phyloP scores from a whole-genome alignment of 2,329 filamentous ascomycete genomes.

The Calonectria henricotiae region DNA sequence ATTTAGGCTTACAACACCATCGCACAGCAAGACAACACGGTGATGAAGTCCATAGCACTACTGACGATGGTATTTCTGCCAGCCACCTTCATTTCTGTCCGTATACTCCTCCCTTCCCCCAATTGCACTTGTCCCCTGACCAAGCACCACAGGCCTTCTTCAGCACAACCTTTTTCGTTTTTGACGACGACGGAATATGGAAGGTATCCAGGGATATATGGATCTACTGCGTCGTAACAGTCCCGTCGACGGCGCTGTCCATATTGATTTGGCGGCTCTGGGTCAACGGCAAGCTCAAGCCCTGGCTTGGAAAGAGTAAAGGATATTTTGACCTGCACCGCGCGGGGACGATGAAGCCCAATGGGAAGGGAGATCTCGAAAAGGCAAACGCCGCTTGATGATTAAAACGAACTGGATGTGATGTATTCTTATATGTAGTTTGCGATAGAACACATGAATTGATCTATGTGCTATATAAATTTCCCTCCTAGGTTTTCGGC shows the following conservation, averaged over 20 bases:
- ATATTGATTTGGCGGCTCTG: neutral
- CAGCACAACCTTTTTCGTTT: constrained; percentile 27
- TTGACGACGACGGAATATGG: constrained; percentile 12
- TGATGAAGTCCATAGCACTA: constrained; percentile 30
- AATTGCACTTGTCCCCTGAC: neutral
- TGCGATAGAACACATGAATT: neutral
- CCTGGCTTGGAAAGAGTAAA: constrained; percentile 1
- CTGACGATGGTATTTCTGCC: constrained; percentile 31
- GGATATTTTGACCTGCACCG: constrained; percentile 19
- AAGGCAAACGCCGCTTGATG: neutral
- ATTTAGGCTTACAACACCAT: constrained; percentile 32
- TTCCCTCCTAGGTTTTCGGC: neutral
- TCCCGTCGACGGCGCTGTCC: neutral
- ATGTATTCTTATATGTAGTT: neutral
- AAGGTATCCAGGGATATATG: constrained; percentile 11
- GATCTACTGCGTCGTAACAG: constrained; percentile 18
- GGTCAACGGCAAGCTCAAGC: constrained; percentile 13
- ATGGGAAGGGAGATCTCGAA: neutral
- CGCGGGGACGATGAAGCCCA: neutral
- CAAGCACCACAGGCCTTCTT: constrained; percentile 20
- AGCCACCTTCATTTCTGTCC: constrained; percentile 25
- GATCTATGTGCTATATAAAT: neutral
- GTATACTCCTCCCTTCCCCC: neutral
- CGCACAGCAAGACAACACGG: constrained; percentile 27
- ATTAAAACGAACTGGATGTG: neutral